Evolutionary conservation across 106 monocot genomes (phyloP), one percentile per base, ranked within the genome.

Genomic region (Gastrodia elata): DNA sequence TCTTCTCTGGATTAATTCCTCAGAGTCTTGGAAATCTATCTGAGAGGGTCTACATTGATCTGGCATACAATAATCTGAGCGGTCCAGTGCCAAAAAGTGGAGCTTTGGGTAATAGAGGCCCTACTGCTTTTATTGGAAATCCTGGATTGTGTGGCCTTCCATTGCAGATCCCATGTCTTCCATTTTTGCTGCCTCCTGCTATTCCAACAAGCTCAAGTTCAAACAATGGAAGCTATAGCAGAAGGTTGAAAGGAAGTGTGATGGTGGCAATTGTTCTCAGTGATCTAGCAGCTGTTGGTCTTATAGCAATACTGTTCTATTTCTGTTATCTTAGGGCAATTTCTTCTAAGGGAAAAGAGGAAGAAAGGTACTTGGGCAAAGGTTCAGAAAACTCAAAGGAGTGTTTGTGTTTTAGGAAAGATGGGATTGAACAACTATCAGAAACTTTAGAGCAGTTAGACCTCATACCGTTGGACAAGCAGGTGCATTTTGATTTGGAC

Each of bases 21-120:
- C 55, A 74, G 24, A 74, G 78, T n/a, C 80, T 71, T 58, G 88
- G 88, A 10, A 68, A 52, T 40, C 32, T 88, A 0, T 82, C 84
- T 25, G 88, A 82, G 16, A 43, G 71, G 13, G 82, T 88, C 46
- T 84, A 84, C 75, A 70, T 85, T 28, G 88, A 88, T 52, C 79
- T 88, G 36, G 58, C 80, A 11, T 40, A 69, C 39, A 88, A 88
- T 72, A 84, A 88, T 36, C 80, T 88, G 72, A 77, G 84, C 68
- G 88, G 88, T 44, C 79, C 82, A 77, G 77, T 88, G 37, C 88
- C 88, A 0, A 79, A 77, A 73, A 78, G 72, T 13, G 88, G 88
- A 15, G 68, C 84, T 30, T 64, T 88, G 15, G 57, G 82, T 2
- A 88, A 84, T 71, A 84, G 84, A 68, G 88, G 88, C 9, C 86